Percentiles rank a stretch among this genome's conserved stretches.
These are phyloP conservation scores for Berkeleyomyces basicola DNA, from an alignment of 2,329 filamentous ascomycete genomes.

Conservation along the genomic window DNA sequence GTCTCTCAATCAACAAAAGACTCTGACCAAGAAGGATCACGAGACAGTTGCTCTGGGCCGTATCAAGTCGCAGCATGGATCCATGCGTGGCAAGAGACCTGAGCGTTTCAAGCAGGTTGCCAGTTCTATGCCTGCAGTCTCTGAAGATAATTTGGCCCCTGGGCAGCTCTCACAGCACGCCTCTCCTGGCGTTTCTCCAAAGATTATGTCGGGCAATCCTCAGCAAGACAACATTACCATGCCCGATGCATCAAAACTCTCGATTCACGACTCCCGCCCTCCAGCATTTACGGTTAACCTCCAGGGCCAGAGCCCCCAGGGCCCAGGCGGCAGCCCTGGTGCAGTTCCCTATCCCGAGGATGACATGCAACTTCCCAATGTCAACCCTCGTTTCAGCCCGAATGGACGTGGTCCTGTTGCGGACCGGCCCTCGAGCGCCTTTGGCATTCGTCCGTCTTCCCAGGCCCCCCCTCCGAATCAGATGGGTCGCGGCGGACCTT, in stretches of 20 bases:
- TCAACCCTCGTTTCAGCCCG: slow-evolving; percentile 28
- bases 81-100: slow-evolving; percentile 44
- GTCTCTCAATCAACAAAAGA: slow-evolving; percentile 65
- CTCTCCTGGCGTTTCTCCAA: slow-evolving; percentile 14
- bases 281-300: slow-evolving; percentile 37
- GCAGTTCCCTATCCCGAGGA: slow-evolving; percentile 38
- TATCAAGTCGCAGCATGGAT: slow-evolving; percentile 69
- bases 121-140: slow-evolving; percentile 30
- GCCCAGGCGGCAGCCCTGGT: slow-evolving; percentile 23
- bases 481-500: slow-evolving; percentile 12
- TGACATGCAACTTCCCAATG: slow-evolving; percentile 23
- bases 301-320: slow-evolving; percentile 19
- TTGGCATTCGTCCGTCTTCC: slow-evolving; percentile 33
- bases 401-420: slow-evolving; percentile 32
- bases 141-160: slow-evolving; percentile 24
- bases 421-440: slow-evolving; percentile 34
- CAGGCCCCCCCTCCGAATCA: slow-evolving; percentile 2
- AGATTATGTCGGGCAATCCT: slow-evolving; percentile 15
- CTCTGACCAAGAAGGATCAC: slow-evolving; percentile 78
- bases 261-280: slow-evolving; percentile 22
- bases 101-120: slow-evolving; percentile 29
- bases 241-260: slow-evolving; percentile 25
- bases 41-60: slow-evolving; percentile 77
- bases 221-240: slow-evolving; percentile 12
- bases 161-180: slow-evolving; percentile 15